Conservation (phyloP, 2,329 filamentous ascomycete species). For the Teratosphaeria pseudoeucalypti region DNA sequence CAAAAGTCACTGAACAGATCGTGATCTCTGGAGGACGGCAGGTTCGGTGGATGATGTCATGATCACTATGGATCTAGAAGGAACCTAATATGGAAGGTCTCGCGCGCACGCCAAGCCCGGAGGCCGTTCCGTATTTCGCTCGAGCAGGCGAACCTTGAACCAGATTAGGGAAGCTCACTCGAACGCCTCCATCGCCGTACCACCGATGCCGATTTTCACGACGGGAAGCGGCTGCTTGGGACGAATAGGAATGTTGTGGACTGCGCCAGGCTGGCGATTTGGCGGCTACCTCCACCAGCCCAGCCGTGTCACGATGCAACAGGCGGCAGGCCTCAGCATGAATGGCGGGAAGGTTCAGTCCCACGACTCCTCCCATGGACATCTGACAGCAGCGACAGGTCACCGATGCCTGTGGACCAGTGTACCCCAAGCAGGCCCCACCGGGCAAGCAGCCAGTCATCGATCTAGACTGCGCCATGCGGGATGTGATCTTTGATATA, state of each 20-base stretch:
- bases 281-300: too few relatives aligned
- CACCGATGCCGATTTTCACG: too few relatives aligned
- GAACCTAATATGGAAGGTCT: neutral
- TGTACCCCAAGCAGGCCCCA: neutral
- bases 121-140: neutral
- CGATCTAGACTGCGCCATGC: neutral
- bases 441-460: neutral
- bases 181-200: neutral
- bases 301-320: too few relatives aligned
- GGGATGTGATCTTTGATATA: neutral
- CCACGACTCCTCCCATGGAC: neutral
- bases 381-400: neutral
- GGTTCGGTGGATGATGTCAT: too few relatives aligned
- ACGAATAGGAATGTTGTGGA: too few relatives aligned
- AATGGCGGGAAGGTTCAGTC: too few relatives aligned
- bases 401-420: neutral
- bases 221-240: too few relatives aligned
- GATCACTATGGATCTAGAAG: neutral
- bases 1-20: too few relatives aligned
- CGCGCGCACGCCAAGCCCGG: neutral
- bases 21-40: too few relatives aligned
- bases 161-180: neutral
- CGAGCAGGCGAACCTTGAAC: neutral
- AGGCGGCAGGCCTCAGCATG: too few relatives aligned
- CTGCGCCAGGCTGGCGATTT: too few relatives aligned